Evolutionary conservation across 2,329 filamentous ascomycete species (phyloP), one percentile per base, ranked within the genome.

Genomic region (Aureobasidium pullulans): DNA sequence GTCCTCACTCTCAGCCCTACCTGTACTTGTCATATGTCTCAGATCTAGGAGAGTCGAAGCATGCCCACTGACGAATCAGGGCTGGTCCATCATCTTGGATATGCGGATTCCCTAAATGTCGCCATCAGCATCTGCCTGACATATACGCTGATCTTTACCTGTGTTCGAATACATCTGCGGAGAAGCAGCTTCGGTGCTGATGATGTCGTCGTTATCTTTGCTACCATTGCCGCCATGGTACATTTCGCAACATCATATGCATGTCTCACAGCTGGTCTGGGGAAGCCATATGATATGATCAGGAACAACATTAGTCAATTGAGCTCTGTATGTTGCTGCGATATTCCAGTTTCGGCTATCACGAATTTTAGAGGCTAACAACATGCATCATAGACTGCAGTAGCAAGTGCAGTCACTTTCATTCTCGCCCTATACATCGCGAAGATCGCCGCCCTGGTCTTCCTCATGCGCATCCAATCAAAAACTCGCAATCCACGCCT

Each of bases 391-490:
- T 37, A 70, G 68, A 64, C 65, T 28, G 58, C 65, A 1, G 57
- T 69, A n/a, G 67, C 66, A 11, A 63, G 65, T 16, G 60, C 70
- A 16, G 63, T 70, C 8, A 64, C 67, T 3, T 70, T 68, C 61
- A 62, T 69, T 46, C 49, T 67, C 36, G 64, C 67, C 3, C 63
- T 70, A 0, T 70, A 70, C 43, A 42, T 66, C 13, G 68, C 69
- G 7, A 71, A 70, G 64, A 64, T 65, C 50, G 69, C 68, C 31
- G 69, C 69, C 63, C 58, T 71, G 4, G 62, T 64, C 13, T 70
- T 71, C 50, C 61, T 71, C n/a, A 63, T 59, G 43, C 67, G 69
- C 37, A 69, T 70, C 40, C 31, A 48, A 32, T 42, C 47, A 8
- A 53, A 42, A 9, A 60, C 40, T 9, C 47, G 19, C 11, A 34